phyloP scores from a whole-genome alignment of 768 basidiomycete genomes.

The Leccinum subgranulosum region DNA sequence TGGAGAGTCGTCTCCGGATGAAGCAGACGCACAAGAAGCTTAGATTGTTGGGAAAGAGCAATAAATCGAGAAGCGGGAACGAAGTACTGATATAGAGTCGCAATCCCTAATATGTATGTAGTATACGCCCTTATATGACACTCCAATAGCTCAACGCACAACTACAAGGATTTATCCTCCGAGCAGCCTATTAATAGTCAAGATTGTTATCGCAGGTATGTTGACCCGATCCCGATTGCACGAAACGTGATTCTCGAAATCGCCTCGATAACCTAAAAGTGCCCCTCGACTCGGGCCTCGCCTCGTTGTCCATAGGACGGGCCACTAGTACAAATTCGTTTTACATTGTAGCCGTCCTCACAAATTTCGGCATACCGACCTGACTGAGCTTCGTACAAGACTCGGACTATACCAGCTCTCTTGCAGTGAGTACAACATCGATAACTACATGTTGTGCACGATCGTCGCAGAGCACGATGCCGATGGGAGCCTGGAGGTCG shows the following conservation, averaged over 20 bases:
- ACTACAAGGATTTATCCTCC: too few relatives aligned
- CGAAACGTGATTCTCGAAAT: background rate
- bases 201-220: slow-evolving; percentile 75
- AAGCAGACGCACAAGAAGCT: too few relatives aligned
- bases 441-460: slow-evolving; percentile 91
- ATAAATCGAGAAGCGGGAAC: too few relatives aligned
- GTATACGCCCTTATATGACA: too few relatives aligned
- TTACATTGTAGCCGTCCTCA: slow-evolving; percentile 83
- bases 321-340: slow-evolving; percentile 89
- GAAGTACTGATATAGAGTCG: too few relatives aligned
- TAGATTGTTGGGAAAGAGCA: too few relatives aligned
- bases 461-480: slow-evolving; percentile 94
- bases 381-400: slow-evolving; percentile 89
- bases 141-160: too few relatives aligned
- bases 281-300: too few relatives aligned
- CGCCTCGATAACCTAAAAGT: slow-evolving; percentile 92
- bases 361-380: too few relatives aligned
- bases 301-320: slow-evolving; percentile 80
- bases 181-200: too few relatives aligned
- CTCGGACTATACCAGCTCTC: slow-evolving; percentile 91
- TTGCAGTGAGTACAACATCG: slow-evolving; percentile 88
- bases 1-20: too few relatives aligned
- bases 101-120: too few relatives aligned
- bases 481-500: slow-evolving; percentile 95
- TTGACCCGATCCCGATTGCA: background rate